Evolutionary conservation across 805 yeast genomes (phyloP), one percentile per base, ranked within the genome.

Genomic region (Saturnispora zaruensis): DNA sequence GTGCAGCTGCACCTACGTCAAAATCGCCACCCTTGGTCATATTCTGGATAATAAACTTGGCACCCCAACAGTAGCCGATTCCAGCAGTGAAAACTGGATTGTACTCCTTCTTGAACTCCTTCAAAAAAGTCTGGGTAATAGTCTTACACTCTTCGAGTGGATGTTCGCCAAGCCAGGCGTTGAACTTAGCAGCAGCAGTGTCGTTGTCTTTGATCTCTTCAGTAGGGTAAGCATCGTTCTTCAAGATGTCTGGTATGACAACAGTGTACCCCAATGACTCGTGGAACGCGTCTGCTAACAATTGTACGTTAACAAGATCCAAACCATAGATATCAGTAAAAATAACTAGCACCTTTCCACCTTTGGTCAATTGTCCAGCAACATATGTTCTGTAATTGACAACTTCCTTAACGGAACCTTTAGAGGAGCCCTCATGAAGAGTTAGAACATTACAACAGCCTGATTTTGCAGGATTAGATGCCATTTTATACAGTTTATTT

Each of bases 21-120:
- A 65, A 48, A 6, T 56, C 42, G 8, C 66, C 64, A 40, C 65
- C 72, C 25, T 59, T 59, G 6, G 72, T 63, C 28, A 78, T 64
- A 51, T 81, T 76, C 52, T 75, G 79, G 51, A 84, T 58, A 32
- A 77, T 79, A 57, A 71, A 81, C 65, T 81, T 84, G 38, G 87
- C 96, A 63, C 96, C 96, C 55, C 72, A 88, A 68, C 96, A 88
- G 70, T 87, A 81, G 23, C 96, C 96, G 51, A 83, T 67, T 20
- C 78, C 77, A 41, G 76, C 80, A 21, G 83, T 52, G 55, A 72
- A 78, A 16, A 78, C 77, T n/a, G 66, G 66, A 16, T 48, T 18
- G 49, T 66, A 63, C 50, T 74, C 76, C 25, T 62, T 58, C 52
- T 69, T 75, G 50, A 84, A 65, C 7, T 59, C 60, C 2, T 62